Percentiles rank a stretch among this genome's conserved stretches.
phyloP scores from a whole-genome alignment of 352 stramenopile genomes.

The Globisporangium ultimum region DNA sequence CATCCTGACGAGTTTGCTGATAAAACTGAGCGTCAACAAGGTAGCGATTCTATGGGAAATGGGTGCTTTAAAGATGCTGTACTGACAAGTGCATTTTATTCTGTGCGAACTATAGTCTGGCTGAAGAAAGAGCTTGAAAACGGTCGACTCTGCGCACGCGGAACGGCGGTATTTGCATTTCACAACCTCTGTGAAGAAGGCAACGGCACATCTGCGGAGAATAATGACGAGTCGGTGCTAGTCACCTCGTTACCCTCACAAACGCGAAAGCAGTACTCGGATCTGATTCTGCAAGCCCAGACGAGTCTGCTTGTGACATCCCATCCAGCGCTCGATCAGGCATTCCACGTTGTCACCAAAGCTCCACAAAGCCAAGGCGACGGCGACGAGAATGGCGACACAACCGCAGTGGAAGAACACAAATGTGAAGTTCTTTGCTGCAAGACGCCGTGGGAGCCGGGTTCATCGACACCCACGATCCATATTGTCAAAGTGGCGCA shows the following conservation, averaged over 20 bases:
- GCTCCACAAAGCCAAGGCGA: slow-evolving; percentile 12
- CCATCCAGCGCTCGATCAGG: slow-evolving; percentile 19
- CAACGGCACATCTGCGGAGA: not conserved
- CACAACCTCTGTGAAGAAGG: slow-evolving; percentile 24
- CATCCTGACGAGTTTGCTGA: slow-evolving; percentile 23
- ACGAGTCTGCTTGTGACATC: slow-evolving; percentile 33
- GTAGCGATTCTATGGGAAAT: slow-evolving; percentile 18
- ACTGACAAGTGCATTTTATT: too few species aligned
- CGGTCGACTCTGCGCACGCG: slow-evolving; percentile 71
- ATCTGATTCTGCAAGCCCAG: slow-evolving; percentile 35
- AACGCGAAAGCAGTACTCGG: slow-evolving; percentile 32
- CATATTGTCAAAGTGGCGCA: slow-evolving; percentile 47
- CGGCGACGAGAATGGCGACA: slow-evolving; percentile 24
- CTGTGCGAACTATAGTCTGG: slow-evolving; percentile 42
- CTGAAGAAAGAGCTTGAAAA: slow-evolving; percentile 75
- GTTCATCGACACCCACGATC: slow-evolving; percentile 18
- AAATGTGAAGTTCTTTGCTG: slow-evolving; percentile 60
- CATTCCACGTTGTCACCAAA: slow-evolving; percentile 36
- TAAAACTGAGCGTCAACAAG: slow-evolving; percentile 44
- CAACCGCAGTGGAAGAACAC: slow-evolving; percentile 19
- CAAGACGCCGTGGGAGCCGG: slow-evolving; percentile 31
- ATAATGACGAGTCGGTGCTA: slow-evolving; percentile 16
- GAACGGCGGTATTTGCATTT: slow-evolving; percentile 56
- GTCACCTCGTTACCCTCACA: slow-evolving; percentile 10
- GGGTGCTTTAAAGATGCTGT: not conserved